Base-by-base conservation (phyloP, 805 yeast species). In the Sugiyamaella americana region DNA sequence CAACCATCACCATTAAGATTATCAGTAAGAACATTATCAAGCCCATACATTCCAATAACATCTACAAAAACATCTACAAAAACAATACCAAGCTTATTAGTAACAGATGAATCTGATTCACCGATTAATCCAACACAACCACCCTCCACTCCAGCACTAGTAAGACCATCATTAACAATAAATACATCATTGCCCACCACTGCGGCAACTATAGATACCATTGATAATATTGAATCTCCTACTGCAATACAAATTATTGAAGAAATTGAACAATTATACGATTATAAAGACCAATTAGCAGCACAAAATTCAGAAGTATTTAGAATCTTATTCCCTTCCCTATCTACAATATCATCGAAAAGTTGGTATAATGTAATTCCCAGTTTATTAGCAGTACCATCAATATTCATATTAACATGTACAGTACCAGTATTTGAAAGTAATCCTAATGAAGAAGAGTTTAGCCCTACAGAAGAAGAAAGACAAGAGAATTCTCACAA, bases 391-490 rank as follows among this genome's bases (percentile, higher is more conserved):
- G 54, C 65, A 20, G 60, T 60, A 10, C 68, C 68, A 2, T 53
- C 59, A 8, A 58, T 67, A 3, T 32, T 67, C 5, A 43, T 61
- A 4, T 54, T 66, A 35, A 58, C 65, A 1, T 37, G 56, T 3
- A 58, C 64, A 5, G 51, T 65, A 13, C 71, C 71, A 2, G 64
- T 63, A 2, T 49, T 49, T 19, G 64, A 59, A 19, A 48, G 52
- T 2, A 50, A 50, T 19, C 51, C 43, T 2, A 41, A 41, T 5
- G 51, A 40, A 5, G 38, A 17, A 18, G 44, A 8, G 29, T 20
- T 19, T 8, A 21, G n/a, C 17, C 17, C 26, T 16, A 29, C 6
- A 20, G 8, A 5, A 11, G 32, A 26, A 26, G 46, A 43, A 19
- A 5, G 3, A 18, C 42, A 37, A 16, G 22, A 16, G 43, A 40